Conservation (phyloP, 306 rosid genomes). For the Dalbergia cochinchinensis region DNA sequence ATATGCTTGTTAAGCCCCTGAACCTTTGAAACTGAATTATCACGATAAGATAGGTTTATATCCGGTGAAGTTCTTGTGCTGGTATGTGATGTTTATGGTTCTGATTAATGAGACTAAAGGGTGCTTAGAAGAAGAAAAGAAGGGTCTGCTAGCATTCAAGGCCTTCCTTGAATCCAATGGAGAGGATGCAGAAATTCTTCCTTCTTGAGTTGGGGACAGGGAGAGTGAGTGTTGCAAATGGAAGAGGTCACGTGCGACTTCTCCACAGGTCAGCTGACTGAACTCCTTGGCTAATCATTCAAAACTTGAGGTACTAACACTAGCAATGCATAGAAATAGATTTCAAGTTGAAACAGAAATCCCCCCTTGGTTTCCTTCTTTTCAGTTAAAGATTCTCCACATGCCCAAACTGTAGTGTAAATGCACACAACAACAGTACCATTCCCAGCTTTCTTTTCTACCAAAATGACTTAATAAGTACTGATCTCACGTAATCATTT, state of each 20-base stretch:
- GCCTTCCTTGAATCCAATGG: too few species aligned
- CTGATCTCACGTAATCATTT: constrained; percentile 23
- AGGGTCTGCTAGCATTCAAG: too few species aligned
- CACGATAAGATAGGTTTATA: background rate
- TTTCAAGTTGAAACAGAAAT: constrained; percentile 37
- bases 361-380: background rate
- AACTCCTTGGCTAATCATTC: constrained; percentile 37
- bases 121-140: too few species aligned
- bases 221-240: too few species aligned
- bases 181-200: too few species aligned
- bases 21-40: background rate
- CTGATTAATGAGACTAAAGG: too few species aligned
- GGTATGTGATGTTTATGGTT: too few species aligned
- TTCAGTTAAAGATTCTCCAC: constrained; percentile 29
- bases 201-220: too few species aligned
- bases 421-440: background rate
- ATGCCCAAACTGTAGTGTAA: background rate
- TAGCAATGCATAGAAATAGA: constrained; percentile 1
- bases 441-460: constrained; percentile 7
- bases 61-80: too few species aligned
- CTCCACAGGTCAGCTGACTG: too few species aligned
- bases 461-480: constrained; percentile 6
- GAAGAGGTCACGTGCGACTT: too few species aligned
- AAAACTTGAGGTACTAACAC: constrained; percentile 15
- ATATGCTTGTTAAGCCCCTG: background rate